Evolutionary conservation across 2,329 filamentous ascomycete species (phyloP).

Genomic region (Sporothrix mexicana): DNA sequence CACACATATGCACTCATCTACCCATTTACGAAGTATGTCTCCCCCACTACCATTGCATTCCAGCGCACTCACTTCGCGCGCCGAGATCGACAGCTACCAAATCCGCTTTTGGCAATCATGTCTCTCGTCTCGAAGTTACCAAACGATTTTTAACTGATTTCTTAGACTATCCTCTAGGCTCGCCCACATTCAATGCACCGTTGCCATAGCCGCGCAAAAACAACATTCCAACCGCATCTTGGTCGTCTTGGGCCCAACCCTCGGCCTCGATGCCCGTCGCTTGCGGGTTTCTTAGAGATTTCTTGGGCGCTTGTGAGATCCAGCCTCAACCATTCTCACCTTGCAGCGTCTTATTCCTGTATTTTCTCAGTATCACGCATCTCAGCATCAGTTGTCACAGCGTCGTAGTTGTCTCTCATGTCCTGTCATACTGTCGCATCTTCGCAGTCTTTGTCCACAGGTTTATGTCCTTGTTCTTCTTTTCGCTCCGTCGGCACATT

Average conservation of each 20-base stretch:
- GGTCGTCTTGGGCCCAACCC: not conserved
- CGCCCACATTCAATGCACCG: not conserved
- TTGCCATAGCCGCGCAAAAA: slow-evolving; percentile 12
- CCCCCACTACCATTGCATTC: not conserved
- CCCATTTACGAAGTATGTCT: too few species aligned
- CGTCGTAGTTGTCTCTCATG: not conserved
- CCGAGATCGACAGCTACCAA: not conserved
- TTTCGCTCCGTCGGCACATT: slow-evolving; percentile 3
- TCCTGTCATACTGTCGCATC: not conserved
- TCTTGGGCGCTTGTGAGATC: too few species aligned
- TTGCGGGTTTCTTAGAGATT: too few species aligned
- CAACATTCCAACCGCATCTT: slow-evolving; percentile 8
- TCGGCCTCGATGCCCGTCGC: too few species aligned
- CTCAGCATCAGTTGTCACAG: not conserved
- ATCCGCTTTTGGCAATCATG: not conserved
- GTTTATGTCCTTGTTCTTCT: not conserved
- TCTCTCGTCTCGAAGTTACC: not conserved
- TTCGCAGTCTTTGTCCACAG: not conserved
- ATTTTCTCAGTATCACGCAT: not conserved
- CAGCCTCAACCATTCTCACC: not conserved
- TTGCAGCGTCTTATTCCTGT: not conserved
- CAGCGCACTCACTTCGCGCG: not conserved
- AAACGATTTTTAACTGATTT: too few species aligned
- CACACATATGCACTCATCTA: too few species aligned
- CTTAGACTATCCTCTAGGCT: not conserved